Conservation (phyloP, 495 filamentous ascomycete species). For the Aspergillus baeticus region DNA sequence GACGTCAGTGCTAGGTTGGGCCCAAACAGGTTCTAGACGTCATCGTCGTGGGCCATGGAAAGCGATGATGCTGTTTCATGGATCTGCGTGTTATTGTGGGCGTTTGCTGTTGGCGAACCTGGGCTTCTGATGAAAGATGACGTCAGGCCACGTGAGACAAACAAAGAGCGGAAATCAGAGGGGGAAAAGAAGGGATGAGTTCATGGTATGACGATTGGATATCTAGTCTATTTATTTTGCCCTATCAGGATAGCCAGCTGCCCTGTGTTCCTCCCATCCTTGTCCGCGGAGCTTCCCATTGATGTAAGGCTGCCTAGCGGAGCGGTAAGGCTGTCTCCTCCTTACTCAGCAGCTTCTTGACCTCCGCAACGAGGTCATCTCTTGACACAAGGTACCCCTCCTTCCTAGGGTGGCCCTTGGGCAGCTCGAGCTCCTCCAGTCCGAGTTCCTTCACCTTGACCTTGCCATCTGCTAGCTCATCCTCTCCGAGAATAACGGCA, state of each 20-base stretch:
- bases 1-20: constrained; percentile 10
- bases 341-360: constrained; percentile 34
- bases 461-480: constrained; percentile 71
- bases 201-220: constrained; percentile 3
- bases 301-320: not conserved
- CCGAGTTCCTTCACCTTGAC: constrained; percentile 86
- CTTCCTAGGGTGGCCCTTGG: constrained; percentile 80
- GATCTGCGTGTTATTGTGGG: not conserved
- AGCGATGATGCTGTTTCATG: not conserved
- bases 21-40: constrained; percentile 5
- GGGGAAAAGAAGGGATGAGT: not conserved
- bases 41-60: not conserved
- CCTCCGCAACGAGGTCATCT: constrained; percentile 59
- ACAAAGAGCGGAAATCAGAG: not conserved
- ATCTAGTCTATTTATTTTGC: constrained; percentile 14
- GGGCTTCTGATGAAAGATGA: not conserved
- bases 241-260: constrained; percentile 18
- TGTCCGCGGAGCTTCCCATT: not conserved
- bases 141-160: constrained; percentile 9
- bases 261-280: constrained; percentile 8
- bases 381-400: constrained; percentile 72
- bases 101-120: not conserved
- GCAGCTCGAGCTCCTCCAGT: constrained; percentile 80
- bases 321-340: not conserved
- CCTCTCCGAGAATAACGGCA: constrained; percentile 76